Conservation (phyloP, 139 green algal genomes). For the Chlorella sp. region DNA sequence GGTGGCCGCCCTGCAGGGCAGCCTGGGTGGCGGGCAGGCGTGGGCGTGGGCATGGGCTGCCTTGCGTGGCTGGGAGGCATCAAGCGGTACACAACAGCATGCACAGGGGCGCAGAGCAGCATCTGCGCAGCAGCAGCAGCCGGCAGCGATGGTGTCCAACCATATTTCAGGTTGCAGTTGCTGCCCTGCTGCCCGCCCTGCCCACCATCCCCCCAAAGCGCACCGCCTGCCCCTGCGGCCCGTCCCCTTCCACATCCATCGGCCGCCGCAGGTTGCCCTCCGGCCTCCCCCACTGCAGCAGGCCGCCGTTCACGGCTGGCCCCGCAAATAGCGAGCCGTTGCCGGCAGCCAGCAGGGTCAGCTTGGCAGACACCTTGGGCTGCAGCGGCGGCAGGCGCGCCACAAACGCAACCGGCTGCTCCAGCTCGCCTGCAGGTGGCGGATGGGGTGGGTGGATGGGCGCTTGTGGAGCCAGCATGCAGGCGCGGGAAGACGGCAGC, state of each 20-base stretch:
- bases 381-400: slow-evolving; percentile 63
- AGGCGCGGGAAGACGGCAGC: too few species aligned
- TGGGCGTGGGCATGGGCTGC: too few species aligned
- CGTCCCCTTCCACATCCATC: background rate
- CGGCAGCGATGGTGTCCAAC: too few species aligned
- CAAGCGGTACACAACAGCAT: background rate
- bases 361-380: slow-evolving; percentile 55
- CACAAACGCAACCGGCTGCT: slow-evolving; percentile 48
- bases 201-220: background rate
- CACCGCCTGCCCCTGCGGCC: background rate
- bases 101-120: background rate
- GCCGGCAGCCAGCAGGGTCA: slow-evolving; percentile 52
- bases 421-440: background rate
- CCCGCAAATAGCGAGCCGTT: slow-evolving; percentile 68
- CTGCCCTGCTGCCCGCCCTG: background rate
- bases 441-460: too few species aligned
- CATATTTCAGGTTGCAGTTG: background rate
- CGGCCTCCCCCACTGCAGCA: slow-evolving; percentile 48
- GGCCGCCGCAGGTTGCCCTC: slow-evolving; percentile 36
- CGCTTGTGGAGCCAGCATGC: too few species aligned
- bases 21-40: background rate
- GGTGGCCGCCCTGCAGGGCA: background rate
- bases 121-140: background rate
- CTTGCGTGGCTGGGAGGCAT: background rate
- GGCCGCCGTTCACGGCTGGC: slow-evolving; percentile 34